These are phyloP conservation scores for Porodaedalea pini DNA, from an alignment of 1,284 basidiomycete genomes.

Conservation along the genomic window DNA sequence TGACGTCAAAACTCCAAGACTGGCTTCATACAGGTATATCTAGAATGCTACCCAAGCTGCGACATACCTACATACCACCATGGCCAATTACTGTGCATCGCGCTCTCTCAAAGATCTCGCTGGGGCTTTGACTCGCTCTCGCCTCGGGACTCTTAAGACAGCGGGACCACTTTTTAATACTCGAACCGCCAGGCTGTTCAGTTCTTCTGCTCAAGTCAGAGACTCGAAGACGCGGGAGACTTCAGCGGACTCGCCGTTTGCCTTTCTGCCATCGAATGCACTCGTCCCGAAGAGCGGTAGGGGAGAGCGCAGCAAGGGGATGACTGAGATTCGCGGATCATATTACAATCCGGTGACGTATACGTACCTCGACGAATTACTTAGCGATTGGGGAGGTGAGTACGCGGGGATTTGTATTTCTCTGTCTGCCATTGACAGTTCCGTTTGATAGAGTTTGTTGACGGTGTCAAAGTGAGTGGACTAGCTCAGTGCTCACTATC, in stretches of 20 bases:
- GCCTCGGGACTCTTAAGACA: background rate
- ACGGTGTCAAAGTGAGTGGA: conserved; percentile 37
- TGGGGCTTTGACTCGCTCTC: background rate
- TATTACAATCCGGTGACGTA: conserved; percentile 40
- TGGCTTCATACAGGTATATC: background rate
- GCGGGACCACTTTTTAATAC: background rate
- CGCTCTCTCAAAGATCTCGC: background rate
- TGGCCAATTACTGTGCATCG: background rate
- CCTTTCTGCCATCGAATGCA: conserved; percentile 32
- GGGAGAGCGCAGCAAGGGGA: conserved; percentile 28
- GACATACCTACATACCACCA: background rate
- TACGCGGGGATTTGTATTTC: background rate
- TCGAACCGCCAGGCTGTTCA: background rate
- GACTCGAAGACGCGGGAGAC: background rate
- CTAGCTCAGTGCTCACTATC: background rate
- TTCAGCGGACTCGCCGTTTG: conserved; percentile 23
- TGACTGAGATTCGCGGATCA: conserved; percentile 42
- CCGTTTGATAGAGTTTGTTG: conserved; percentile 34
- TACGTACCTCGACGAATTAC: conserved; percentile 38
- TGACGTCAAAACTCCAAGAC: conserved; percentile 4
- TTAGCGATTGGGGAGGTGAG: conserved; percentile 34
- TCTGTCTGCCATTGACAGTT: background rate
- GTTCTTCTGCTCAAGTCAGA: background rate
- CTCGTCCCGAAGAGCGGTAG: conserved; percentile 29
- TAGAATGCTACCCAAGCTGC: background rate